Conservation (phyloP, 306 rosid genomes). For the Quercus variabilis region DNA sequence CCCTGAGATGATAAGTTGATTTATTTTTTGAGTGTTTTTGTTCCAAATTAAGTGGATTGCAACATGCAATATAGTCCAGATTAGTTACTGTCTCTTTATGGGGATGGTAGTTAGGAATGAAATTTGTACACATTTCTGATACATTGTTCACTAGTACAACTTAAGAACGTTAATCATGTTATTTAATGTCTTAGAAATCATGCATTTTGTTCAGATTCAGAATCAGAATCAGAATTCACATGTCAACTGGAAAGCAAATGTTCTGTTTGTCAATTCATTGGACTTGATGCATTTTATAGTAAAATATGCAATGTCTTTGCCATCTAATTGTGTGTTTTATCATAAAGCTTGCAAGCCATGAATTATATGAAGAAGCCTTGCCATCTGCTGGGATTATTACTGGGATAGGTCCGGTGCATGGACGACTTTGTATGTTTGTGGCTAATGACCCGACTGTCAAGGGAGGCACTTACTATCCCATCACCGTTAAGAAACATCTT, state of each 20-base stretch:
- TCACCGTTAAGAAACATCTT: slow-evolving; percentile 95
- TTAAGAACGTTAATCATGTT: not conserved
- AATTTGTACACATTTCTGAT: not conserved
- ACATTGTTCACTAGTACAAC: not conserved
- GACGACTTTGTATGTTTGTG: slow-evolving; percentile 89
- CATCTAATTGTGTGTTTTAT: slow-evolving; percentile 21
- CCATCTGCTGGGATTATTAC: slow-evolving; percentile 90
- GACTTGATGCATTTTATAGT: not conserved
- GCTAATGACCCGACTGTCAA: slow-evolving; percentile 95
- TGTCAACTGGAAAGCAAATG: not conserved
- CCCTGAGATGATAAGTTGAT: too few species aligned
- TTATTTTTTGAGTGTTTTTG: not conserved
- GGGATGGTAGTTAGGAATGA: not conserved
- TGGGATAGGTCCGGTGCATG: slow-evolving; percentile 93
- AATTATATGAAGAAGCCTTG: slow-evolving; percentile 69
- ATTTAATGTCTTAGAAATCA: not conserved
- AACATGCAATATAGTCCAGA: not conserved
- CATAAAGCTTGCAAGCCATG: slow-evolving; percentile 90
- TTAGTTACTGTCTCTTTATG: not conserved
- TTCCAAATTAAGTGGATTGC: not conserved
- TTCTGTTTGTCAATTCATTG: not conserved
- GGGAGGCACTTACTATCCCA: slow-evolving; percentile 95
- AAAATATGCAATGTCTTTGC: not conserved
- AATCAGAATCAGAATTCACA: not conserved
- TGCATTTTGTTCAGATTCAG: not conserved